Conservation (phyloP, 2,329 filamentous ascomycete species). For the Trichothecium roseum region DNA sequence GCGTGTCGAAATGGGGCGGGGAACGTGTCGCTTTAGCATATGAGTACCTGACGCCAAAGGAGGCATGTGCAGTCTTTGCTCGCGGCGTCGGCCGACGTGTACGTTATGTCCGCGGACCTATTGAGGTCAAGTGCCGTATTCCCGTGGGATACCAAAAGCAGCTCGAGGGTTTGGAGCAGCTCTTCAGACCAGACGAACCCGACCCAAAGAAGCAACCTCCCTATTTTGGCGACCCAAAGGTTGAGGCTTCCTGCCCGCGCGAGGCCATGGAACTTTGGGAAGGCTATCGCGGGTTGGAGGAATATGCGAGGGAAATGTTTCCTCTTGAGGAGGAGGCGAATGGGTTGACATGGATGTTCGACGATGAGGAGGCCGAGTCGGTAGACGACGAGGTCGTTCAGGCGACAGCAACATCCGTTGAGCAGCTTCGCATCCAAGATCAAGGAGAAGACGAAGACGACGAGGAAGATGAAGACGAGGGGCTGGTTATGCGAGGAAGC, state of each 20-base stretch:
- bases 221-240: slow-evolving; percentile 48
- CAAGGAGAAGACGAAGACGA: slow-evolving; percentile 32
- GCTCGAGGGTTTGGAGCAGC: slow-evolving; percentile 56
- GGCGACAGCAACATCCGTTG: slow-evolving; percentile 23
- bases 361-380: slow-evolving; percentile 33
- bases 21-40: slow-evolving; percentile 78
- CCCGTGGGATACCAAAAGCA: slow-evolving; percentile 84
- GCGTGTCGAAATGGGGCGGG: slow-evolving; percentile 71
- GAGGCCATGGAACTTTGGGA: slow-evolving; percentile 82
- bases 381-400: slow-evolving; percentile 23
- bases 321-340: slow-evolving; percentile 91
- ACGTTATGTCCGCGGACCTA: slow-evolving; percentile 65
- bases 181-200: slow-evolving; percentile 41
- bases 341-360: slow-evolving; percentile 83
- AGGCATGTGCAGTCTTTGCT: slow-evolving; percentile 74
- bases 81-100: slow-evolving; percentile 70
- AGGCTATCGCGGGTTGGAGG: slow-evolving; percentile 79
- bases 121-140: slow-evolving; percentile 77
- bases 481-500: slow-evolving; percentile 44
- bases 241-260: slow-evolving; percentile 56
- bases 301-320: slow-evolving; percentile 91
- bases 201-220: slow-evolving; percentile 48
- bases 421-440: slow-evolving; percentile 29
- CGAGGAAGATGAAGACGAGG: slow-evolving; percentile 47
- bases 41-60: slow-evolving; percentile 72